Percentiles rank a stretch among this genome's conserved stretches.
Evolutionary conservation across 352 stramenopile genomes (phyloP).

Genomic region (Globisporangium rhizosaccharum): DNA sequence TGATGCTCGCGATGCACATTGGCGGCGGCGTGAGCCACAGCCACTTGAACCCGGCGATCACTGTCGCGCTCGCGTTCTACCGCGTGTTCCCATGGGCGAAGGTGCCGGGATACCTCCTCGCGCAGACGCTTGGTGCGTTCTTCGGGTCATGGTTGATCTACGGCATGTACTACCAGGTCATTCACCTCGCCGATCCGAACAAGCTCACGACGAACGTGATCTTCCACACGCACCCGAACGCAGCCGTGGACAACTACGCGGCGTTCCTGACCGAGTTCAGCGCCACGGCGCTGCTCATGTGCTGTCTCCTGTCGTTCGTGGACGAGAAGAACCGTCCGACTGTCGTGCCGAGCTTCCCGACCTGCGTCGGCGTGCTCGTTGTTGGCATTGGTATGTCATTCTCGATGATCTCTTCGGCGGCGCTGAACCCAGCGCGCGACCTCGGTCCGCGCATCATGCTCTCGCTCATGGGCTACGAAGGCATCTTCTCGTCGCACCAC

Average conservation of each 20-base stretch:
- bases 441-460: conserved; percentile 29
- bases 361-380: conserved; percentile 21
- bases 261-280: conserved; percentile 23
- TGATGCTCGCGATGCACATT: conserved; percentile 33
- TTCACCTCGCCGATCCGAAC: conserved; percentile 15
- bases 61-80: conserved; percentile 21
- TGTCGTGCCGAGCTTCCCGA: conserved; percentile 18
- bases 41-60: conserved; percentile 34
- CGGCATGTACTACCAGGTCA: conserved; percentile 22
- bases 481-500: conserved; percentile 20
- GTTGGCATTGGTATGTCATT: conserved; percentile 28
- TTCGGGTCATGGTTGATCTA: conserved; percentile 22
- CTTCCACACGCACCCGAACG: conserved; percentile 27
- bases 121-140: conserved; percentile 20
- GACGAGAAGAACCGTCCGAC: conserved; percentile 29
- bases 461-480: conserved; percentile 18
- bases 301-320: conserved; percentile 17
- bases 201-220: conserved; percentile 12
- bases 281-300: conserved; percentile 20
- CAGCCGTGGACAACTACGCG: conserved; percentile 15
- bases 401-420: conserved; percentile 19
- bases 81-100: conserved; percentile 19
- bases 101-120: conserved; percentile 18
- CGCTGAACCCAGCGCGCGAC: conserved; percentile 35
- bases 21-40: conserved; percentile 29